Base-by-base conservation (phyloP, 2,329 filamentous ascomycete species). In the Penicillium sp. region DNA sequence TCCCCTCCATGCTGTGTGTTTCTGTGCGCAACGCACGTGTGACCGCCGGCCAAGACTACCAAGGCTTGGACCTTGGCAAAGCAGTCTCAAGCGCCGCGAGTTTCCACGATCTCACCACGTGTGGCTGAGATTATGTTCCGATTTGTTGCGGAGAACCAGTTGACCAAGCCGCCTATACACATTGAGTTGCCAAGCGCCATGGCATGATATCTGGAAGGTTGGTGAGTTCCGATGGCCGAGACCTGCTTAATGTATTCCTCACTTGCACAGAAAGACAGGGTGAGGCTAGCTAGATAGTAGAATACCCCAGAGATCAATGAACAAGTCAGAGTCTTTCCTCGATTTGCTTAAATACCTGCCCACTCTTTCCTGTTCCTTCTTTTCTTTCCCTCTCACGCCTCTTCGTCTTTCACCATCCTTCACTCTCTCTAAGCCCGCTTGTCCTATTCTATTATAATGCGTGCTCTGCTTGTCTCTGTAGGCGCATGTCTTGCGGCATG, bases 401-500 rank as follows among this genome's bases (percentile, higher is more conserved):
- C n/a, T 7, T 36, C 33, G 1, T 16, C 15, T 15, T n/a, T 16
- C 15, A 34, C 15, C 33, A 36, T n/a, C 15, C 15, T 12, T 29
- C 28, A 29, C 10, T 21, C 21, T 7, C 21, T 39, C 39, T 10
- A 38, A 31, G 42, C 24, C n/a, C 28, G 18, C 13, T 45, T 42
- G 10, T 9, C 26, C 31, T 23, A 29, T 24, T 41, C n/a, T 16
- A 24, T 43, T 24, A 58, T n/a, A 4, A 70, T 70, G 68, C 67
- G 63, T 55, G 36, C 59, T 45, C 41, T 60, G 12, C 60, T 58
- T 29, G 45, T 69, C 42, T 54, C 58, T 13, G 51, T 57, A 12
- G 44, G 60, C 34, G 61, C 64, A n/a, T 57, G 67, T 26, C 59
- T 70, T 44, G 53, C 62, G 39, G 61, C 62, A 33, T 56, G 61